These are phyloP conservation scores for Candida tallmaniae DNA, from an alignment of 805 yeast genomes.

Conservation along the genomic window DNA sequence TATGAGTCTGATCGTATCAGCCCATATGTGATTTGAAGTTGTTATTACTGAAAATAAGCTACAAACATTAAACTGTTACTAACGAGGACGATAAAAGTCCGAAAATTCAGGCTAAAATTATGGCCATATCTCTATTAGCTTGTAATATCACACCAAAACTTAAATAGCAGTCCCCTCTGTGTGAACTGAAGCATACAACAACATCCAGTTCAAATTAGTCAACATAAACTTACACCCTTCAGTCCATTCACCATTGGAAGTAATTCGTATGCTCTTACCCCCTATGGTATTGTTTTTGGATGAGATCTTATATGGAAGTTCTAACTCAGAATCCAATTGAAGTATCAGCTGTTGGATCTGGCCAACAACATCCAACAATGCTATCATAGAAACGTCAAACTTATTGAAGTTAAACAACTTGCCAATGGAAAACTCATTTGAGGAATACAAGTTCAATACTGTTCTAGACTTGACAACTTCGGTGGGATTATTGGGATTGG, in stretches of 20 bases:
- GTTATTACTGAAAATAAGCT: no score
- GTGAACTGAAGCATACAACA: slow-evolving; percentile 60
- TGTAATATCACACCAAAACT: no score
- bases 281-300: slow-evolving; percentile 61
- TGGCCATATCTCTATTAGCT: no score
- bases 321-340: slow-evolving; percentile 49
- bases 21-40: no score
- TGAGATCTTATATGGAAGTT: slow-evolving; percentile 69
- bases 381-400: slow-evolving; percentile 78
- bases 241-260: slow-evolving; percentile 82
- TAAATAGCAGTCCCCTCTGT: slow-evolving; percentile 8
- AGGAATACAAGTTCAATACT: slow-evolving; percentile 54
- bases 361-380: slow-evolving; percentile 58
- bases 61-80: no score
- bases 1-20: no score
- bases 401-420: slow-evolving; percentile 68
- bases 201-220: slow-evolving; percentile 76
- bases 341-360: slow-evolving; percentile 46
- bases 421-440: slow-evolving; percentile 71
- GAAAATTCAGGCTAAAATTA: no score
- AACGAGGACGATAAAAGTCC: no score
- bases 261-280: slow-evolving; percentile 66
- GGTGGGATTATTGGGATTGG: no score
- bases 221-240: slow-evolving; percentile 78
- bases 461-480: slow-evolving; percentile 8